Percentiles rank a stretch among this genome's conserved stretches.
Evolutionary conservation across 495 filamentous ascomycete species (phyloP).

Genomic region (Tuber aestivum): DNA sequence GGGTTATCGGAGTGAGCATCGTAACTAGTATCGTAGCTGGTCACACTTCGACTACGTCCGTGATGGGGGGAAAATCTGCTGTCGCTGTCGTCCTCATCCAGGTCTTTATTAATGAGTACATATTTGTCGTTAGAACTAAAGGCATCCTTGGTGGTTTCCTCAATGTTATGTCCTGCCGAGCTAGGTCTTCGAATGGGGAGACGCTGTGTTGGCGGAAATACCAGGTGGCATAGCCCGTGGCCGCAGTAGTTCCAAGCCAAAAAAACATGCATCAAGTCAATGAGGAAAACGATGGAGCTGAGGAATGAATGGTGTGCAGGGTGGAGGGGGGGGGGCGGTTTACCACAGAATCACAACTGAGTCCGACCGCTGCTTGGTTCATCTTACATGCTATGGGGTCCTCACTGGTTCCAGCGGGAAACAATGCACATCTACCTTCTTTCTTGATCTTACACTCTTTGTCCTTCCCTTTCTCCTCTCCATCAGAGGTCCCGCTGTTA

Average conservation of each 20-base stretch:
- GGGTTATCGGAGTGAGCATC: conserved; percentile 36
- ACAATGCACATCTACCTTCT: conserved; percentile 31
- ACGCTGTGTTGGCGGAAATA: too few species aligned
- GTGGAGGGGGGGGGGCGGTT: conserved; percentile 36
- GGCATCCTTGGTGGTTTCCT: too few species aligned
- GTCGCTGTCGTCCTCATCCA: too few species aligned
- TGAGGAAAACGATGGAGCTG: conserved; percentile 20
- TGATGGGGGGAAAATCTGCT: too few species aligned
- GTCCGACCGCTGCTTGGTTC: conserved; percentile 67
- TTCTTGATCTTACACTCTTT: conserved; percentile 8
- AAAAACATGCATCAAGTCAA: conserved; percentile 54
- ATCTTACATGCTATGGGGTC: conserved; percentile 54
- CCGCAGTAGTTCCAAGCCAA: too few species aligned
- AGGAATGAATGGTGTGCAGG: background rate
- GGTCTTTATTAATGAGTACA: too few species aligned
- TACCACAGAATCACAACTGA: conserved; percentile 80
- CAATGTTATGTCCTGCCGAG: conserved; percentile 18
- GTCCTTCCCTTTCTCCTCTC: conserved; percentile 41
- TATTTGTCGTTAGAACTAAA: too few species aligned
- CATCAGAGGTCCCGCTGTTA: conserved; percentile 40
- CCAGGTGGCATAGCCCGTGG: conserved; percentile 80
- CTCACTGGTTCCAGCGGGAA: conserved; percentile 31
- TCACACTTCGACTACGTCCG: conserved; percentile 24
- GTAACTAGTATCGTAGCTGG: conserved; percentile 20
- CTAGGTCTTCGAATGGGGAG: conserved; percentile 41